Evolutionary conservation across 257 asterid species (phyloP), one percentile per base, ranked within the genome.

Genomic region (Cruciata laevipes): DNA sequence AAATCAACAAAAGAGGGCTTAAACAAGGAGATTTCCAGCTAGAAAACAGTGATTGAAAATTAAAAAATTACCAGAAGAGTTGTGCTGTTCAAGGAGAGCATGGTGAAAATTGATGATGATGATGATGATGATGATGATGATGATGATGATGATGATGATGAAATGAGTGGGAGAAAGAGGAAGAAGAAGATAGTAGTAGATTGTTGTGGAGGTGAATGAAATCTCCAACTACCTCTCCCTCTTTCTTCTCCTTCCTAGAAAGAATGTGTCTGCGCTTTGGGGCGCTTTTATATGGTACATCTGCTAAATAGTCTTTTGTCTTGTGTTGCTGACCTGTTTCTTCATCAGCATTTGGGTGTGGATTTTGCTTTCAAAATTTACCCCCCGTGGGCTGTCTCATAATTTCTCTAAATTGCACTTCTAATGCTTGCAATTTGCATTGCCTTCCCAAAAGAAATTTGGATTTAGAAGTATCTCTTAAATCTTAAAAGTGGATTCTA

Each of bases 81-180:
- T 85, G 74, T 80, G 57, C 87, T 87, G 17, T 79, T 87, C 11
- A 91, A 69, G 27, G 98, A 82, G 70, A 91, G 83, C 98, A 91
- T 91, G 75, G 75, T 57, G 82, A 75, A 72, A 58, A 52, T 51
- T 16, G 14, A 2, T 3, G 51, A 47, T 47, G 55, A 11, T 10
- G 10, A 9, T 47, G 55, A 11, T 10, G 10, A 9, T 47, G 55
- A 11, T 10, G 10, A 9, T n/a, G n/a, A n/a, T 16, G 14, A 2
- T 3, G 51, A 47, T 16, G 14, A 2, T 3, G 51, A 47, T 16
- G 14, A 2, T 3, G 51, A 47, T 47, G 55, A 11, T 10, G 10
- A 9, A 42, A 42, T 42, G 51, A 42, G 18, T 11, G 51, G 21
- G 12, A 21, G 31, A 18, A 17, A 18, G 65, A 66, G 25, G 61